Evolutionary conservation across 2,329 filamentous ascomycete genomes (phyloP).

Genomic region (Sporothrix curviconia): DNA sequence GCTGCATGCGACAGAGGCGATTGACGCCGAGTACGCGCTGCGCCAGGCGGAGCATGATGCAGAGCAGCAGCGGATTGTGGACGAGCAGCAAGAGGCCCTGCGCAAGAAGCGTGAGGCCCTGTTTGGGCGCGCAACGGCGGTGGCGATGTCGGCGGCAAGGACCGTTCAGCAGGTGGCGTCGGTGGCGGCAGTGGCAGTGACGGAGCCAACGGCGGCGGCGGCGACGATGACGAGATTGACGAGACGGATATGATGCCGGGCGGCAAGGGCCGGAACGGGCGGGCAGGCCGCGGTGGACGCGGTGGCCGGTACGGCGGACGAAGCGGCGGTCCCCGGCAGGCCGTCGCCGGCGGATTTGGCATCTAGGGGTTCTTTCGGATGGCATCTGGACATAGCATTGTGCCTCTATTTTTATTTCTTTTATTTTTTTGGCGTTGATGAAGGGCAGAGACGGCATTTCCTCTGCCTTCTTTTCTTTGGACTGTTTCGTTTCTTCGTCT

Average conservation of each 20-base stretch:
- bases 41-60: constrained; percentile 40
- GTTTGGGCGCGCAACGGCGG: constrained; percentile 28
- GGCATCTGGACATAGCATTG: too few species aligned
- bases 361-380: constrained; percentile 12
- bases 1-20: constrained; percentile 49
- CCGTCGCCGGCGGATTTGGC: constrained; percentile 20
- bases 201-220: background rate
- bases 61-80: constrained; percentile 38
- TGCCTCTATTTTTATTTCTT: background rate
- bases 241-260: constrained; percentile 18
- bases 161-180: background rate
- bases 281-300: constrained; percentile 9
- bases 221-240: constrained; percentile 20
- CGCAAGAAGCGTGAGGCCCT: constrained; percentile 43
- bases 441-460: background rate
- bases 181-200: too few species aligned
- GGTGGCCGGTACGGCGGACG: constrained; percentile 14
- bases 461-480: too few species aligned
- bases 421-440: background rate
- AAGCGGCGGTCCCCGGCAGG: constrained; percentile 2
- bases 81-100: constrained; percentile 43
- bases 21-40: constrained; percentile 45
- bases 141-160: background rate
- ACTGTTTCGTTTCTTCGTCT: background rate
- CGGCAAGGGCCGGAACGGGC: background rate